phyloP scores from a whole-genome alignment of 192 early-diverging fungal genomes.

The Coemansia sp. region DNA sequence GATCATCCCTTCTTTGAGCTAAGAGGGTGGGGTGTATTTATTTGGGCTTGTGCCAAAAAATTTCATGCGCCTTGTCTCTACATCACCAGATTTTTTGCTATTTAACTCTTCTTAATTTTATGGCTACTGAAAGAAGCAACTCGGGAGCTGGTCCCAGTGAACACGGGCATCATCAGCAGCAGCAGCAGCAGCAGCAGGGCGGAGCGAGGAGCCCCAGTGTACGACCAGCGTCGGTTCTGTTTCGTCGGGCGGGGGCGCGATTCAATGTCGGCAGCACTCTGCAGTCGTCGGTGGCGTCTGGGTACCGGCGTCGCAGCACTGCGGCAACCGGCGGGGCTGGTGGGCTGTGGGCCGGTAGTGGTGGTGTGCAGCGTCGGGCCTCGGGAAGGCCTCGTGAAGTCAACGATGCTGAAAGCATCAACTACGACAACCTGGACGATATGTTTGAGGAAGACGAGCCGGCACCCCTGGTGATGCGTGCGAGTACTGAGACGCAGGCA shows the following conservation, averaged over 20 bases:
- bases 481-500: conserved; percentile 23
- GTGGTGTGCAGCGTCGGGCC: background rate
- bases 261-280: conserved; percentile 47
- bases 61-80: background rate
- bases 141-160: background rate
- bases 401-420: conserved; percentile 32
- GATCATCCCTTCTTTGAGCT: background rate
- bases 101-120: background rate
- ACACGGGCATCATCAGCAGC: background rate
- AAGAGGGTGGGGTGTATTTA: background rate
- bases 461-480: conserved; percentile 23
- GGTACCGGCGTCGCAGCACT: conserved; percentile 39
- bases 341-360: background rate
- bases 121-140: background rate
- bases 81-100: background rate
- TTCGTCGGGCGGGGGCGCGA: conserved; percentile 11
- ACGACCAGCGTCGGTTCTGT: background rate
- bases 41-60: background rate
- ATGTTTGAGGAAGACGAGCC: conserved; percentile 36
- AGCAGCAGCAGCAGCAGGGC: conserved; percentile 1
- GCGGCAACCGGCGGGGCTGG: conserved; percentile 8
- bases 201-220: background rate
- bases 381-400: background rate
- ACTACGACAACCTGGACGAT: conserved; percentile 43
- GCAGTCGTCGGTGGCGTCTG: conserved; percentile 28